Evolutionary conservation across 257 asterid genomes (phyloP).

Genomic region (Ophiorrhiza pumila): DNA sequence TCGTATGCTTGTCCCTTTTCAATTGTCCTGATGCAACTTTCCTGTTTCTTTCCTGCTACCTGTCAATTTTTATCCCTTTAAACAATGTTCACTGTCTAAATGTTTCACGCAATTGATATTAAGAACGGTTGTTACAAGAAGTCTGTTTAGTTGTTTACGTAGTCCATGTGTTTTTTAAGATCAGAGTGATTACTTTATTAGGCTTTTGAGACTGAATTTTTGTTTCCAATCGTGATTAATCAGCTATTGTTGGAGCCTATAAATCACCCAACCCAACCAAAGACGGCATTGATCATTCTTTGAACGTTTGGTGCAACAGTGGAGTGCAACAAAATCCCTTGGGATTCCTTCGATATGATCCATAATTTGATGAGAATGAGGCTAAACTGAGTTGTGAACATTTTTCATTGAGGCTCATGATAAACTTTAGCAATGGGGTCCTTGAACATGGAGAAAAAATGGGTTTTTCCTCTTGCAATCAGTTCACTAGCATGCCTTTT

Average conservation of each 20-base stretch:
- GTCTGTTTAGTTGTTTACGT: slow-evolving; percentile 20
- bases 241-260: slow-evolving; percentile 22
- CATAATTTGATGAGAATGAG: slow-evolving; percentile 17
- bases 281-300: slow-evolving; percentile 30
- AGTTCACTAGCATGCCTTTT: slow-evolving; percentile 53
- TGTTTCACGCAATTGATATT: slow-evolving; percentile 10
- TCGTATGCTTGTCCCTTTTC: slow-evolving; percentile 12
- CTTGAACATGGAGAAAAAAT: slow-evolving; percentile 59
- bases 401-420: slow-evolving; percentile 28
- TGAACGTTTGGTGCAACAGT: slow-evolving; percentile 29
- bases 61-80: slow-evolving; percentile 9
- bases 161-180: slow-evolving; percentile 10
- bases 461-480: slow-evolving; percentile 72
- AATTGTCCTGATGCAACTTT: slow-evolving; percentile 29
- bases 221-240: slow-evolving; percentile 15
- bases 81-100: not conserved
- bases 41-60: slow-evolving; percentile 20
- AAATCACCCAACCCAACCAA: slow-evolving; percentile 24
- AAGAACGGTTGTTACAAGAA: not conserved
- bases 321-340: slow-evolving; percentile 19
- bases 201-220: slow-evolving; percentile 21
- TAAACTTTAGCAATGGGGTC: slow-evolving; percentile 57
- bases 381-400: slow-evolving; percentile 24
- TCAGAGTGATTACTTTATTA: slow-evolving; percentile 12
- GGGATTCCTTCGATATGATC: slow-evolving; percentile 18